Conservation (phyloP, 2,329 filamentous ascomycete genomes). For the Didymosphaeria variabile region DNA sequence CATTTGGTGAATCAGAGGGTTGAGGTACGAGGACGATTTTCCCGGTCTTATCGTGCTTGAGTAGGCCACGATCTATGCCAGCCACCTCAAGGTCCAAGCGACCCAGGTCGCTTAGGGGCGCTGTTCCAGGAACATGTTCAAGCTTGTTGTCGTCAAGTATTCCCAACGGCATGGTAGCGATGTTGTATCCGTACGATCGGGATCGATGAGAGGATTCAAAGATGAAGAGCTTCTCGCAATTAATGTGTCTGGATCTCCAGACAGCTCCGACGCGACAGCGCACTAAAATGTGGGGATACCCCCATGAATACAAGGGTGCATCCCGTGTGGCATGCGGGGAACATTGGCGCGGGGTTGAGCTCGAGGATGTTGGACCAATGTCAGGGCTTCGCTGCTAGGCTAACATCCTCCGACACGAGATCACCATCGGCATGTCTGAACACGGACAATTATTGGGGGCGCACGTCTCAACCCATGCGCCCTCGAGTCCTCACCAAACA, state of each 20-base stretch:
- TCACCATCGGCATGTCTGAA: slow-evolving; percentile 9
- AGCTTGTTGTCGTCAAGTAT: slow-evolving; percentile 33
- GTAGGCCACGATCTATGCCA: slow-evolving; percentile 25
- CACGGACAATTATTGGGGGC: background rate
- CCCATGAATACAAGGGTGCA: background rate
- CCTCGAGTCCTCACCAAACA: background rate
- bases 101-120: slow-evolving; percentile 32
- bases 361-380: background rate
- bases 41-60: slow-evolving; percentile 38
- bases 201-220: background rate
- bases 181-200: background rate
- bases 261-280: background rate
- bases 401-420: background rate
- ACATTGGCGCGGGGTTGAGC: background rate
- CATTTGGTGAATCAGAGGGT: slow-evolving; percentile 58
- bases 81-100: slow-evolving; percentile 26
- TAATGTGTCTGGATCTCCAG: background rate
- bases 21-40: slow-evolving; percentile 62
- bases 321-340: slow-evolving; percentile 3
- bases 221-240: background rate
- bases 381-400: background rate
- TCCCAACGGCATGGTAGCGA: slow-evolving; percentile 32
- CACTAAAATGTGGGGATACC: slow-evolving; percentile 11
- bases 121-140: slow-evolving; percentile 36
- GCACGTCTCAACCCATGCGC: background rate